Conservation (phyloP, 331 rosid species). For the Quercus lobata region DNA sequence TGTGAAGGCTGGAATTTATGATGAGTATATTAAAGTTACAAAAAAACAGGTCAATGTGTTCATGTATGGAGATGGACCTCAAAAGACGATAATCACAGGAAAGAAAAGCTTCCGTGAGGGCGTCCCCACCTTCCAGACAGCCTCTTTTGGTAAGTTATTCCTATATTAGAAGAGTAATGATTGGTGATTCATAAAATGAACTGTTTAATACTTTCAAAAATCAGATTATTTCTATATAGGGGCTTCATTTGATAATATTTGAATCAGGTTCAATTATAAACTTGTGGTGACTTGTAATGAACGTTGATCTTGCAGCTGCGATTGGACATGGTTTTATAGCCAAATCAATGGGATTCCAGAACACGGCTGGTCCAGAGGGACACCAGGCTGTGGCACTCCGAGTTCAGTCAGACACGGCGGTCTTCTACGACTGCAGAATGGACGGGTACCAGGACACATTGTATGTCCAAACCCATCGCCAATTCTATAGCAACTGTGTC, state of each 20-base stretch:
- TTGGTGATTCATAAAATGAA: no score
- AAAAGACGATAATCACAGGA: constrained; percentile 41
- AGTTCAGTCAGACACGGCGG: constrained; percentile 30
- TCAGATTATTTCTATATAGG: not conserved
- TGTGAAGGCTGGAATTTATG: constrained; percentile 40
- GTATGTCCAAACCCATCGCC: constrained; percentile 29
- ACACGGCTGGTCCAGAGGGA: constrained; percentile 47
- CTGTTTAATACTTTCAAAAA: not conserved
- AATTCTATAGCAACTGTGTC: constrained; percentile 39
- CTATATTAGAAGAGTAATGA: not conserved
- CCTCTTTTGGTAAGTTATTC: constrained; percentile 34
- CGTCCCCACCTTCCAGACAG: constrained; percentile 29
- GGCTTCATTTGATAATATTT: not conserved
- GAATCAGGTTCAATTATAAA: not conserved
- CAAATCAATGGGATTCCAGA: constrained; percentile 34
- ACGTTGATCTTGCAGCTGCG: constrained; percentile 25
- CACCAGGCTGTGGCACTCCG: constrained; percentile 59
- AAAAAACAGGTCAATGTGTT: constrained; percentile 12
- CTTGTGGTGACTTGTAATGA: not conserved
- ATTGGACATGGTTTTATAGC: constrained; percentile 29
- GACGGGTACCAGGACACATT: constrained; percentile 50
- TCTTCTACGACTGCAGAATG: constrained; percentile 44
- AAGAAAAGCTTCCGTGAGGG: constrained; percentile 13
- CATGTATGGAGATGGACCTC: constrained; percentile 48
- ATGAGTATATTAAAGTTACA: constrained; percentile 25